These are phyloP conservation scores for Serendipita sp. DNA, from an alignment of 768 basidiomycete genomes.

Conservation along the genomic window DNA sequence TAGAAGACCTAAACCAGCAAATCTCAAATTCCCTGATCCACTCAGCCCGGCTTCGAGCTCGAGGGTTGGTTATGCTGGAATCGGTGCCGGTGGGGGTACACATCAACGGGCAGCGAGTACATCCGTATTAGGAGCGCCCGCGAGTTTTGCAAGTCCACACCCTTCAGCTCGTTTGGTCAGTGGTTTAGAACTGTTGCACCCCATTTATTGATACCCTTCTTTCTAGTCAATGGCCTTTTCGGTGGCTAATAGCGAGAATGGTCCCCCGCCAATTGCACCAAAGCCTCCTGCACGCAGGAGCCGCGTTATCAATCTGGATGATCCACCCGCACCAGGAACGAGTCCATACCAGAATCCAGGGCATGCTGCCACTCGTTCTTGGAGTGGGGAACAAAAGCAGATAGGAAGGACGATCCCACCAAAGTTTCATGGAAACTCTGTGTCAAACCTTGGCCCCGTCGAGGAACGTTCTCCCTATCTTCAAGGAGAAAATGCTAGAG, in stretches of 20 bases:
- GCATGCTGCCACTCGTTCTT: not conserved
- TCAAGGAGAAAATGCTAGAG: not conserved
- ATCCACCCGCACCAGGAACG: not conserved
- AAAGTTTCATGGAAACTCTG: not conserved
- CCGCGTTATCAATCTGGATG: not conserved
- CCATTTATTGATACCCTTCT: not conserved
- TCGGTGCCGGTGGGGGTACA: not conserved
- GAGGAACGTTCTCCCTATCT: slow-evolving; percentile 4
- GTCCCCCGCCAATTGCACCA: not conserved
- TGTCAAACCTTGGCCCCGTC: not conserved
- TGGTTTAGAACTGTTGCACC: not conserved
- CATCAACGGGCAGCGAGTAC: not conserved
- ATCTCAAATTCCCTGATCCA: not conserved
- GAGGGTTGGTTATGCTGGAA: not conserved
- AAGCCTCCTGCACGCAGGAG: slow-evolving; percentile 2
- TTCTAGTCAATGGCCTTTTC: not conserved
- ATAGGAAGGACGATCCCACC: not conserved
- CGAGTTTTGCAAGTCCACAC: not conserved
- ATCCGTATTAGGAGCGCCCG: not conserved
- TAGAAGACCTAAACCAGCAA: not conserved
- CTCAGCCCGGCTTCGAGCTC: not conserved
- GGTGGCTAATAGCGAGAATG: not conserved
- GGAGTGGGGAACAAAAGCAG: slow-evolving; percentile 2
- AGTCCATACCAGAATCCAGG: not conserved
- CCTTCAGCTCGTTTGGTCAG: not conserved